Percentiles rank a stretch among this genome's conserved stretches.
phyloP scores from a whole-genome alignment of 2,329 filamentous ascomycete genomes.

The Ceratocystis huliohia region DNA sequence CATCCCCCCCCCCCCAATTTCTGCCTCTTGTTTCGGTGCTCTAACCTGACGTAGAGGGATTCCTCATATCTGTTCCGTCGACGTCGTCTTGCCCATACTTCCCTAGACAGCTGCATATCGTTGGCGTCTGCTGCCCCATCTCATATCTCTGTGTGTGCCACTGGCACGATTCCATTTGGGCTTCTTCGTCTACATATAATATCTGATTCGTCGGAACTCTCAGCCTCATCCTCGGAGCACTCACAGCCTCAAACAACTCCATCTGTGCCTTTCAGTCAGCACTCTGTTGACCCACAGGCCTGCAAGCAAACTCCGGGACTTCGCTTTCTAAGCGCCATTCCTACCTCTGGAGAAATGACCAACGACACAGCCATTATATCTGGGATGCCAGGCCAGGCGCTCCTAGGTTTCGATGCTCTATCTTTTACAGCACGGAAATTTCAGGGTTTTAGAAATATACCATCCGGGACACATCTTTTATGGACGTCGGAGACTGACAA shows the following conservation, averaged over 20 bases:
- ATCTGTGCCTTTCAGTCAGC: background rate
- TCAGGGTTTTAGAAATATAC: conserved; percentile 42
- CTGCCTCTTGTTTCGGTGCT: background rate
- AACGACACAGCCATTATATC: background rate
- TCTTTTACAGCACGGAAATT: conserved; percentile 38
- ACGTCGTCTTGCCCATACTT: conserved; percentile 3
- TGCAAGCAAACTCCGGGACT: background rate
- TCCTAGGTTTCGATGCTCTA: conserved; percentile 41
- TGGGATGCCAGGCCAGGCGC: conserved; percentile 39
- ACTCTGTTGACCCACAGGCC: background rate
- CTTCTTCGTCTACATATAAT: conserved; percentile 30
- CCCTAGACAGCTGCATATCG: background rate
- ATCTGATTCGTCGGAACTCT: background rate
- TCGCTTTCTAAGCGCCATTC: background rate
- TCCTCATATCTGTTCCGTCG: background rate
- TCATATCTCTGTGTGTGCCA: conserved; percentile 30
- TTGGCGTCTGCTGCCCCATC: conserved; percentile 23
- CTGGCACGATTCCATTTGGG: conserved; percentile 34
- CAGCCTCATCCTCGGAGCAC: background rate
- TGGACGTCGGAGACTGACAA: conserved; percentile 42
- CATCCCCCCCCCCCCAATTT: background rate
- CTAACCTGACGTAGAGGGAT: conserved; percentile 9
- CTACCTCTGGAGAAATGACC: background rate
- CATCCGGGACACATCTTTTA: conserved; percentile 45
- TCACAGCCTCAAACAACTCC: background rate